Conservation (phyloP, 176 grass and related monocot species). For the Carex myosuroides region DNA sequence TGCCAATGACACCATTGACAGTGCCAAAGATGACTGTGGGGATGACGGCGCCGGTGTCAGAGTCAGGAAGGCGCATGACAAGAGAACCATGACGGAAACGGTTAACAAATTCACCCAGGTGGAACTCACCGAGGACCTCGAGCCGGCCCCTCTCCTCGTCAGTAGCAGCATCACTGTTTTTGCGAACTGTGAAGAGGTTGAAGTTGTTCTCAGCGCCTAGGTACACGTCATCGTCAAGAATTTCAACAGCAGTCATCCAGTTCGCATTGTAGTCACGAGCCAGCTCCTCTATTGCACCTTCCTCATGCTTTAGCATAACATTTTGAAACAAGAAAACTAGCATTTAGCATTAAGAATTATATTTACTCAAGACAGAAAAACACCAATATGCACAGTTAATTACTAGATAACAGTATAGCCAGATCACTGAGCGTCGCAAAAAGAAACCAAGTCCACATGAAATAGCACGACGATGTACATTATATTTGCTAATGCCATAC, state of each 20-base stretch:
- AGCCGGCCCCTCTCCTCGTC: slow-evolving; percentile 78
- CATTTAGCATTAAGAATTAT: not conserved
- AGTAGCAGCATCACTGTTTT: slow-evolving; percentile 93
- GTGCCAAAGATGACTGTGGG: slow-evolving; percentile 88
- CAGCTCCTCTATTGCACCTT: slow-evolving; percentile 75
- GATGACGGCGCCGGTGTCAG: slow-evolving; percentile 52
- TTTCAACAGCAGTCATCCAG: slow-evolving; percentile 96
- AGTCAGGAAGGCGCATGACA: slow-evolving; percentile 70
- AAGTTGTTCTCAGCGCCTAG: slow-evolving; percentile 88
- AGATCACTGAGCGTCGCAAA: not conserved
- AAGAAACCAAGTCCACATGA: not conserved
- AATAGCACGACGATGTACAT: not conserved
- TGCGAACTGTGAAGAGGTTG: slow-evolving; percentile 78
- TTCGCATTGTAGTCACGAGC: slow-evolving; percentile 86
- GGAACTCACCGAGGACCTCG: slow-evolving; percentile 86
- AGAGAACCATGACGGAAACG: slow-evolving; percentile 74
- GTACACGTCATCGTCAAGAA: slow-evolving; percentile 84
- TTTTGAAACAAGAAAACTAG: not conserved
- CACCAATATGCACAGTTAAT: not conserved
- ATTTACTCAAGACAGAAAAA: not conserved
- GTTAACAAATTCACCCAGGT: slow-evolving; percentile 87
- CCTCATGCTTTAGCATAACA: slow-evolving; percentile 51
- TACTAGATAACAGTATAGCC: not conserved
- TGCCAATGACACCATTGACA: slow-evolving; percentile 79
- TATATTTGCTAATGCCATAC: not conserved